A percentile compares a stretch with the other conserved stretches of the same genome.
Evolutionary conservation across 2,329 filamentous ascomycete species (phyloP).

Genomic region (Alternaria hordeiaustralica): DNA sequence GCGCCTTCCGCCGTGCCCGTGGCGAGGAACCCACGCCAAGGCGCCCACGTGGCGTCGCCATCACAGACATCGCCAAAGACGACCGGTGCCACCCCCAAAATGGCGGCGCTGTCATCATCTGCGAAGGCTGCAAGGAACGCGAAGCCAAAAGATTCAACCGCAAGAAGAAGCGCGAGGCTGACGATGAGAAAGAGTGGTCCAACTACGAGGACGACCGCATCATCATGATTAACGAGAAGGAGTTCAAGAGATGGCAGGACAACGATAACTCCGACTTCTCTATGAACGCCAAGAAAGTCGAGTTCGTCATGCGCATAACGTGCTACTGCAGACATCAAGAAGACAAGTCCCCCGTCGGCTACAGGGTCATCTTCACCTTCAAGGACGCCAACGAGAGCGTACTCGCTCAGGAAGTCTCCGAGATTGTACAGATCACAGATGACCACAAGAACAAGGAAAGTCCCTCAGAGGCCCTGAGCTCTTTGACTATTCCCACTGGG

Average conservation of each 20-base stretch:
- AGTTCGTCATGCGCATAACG: slow-evolving; percentile 92
- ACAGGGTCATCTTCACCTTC: slow-evolving; percentile 91
- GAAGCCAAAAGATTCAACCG: slow-evolving; percentile 89
- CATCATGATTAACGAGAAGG: slow-evolving; percentile 49
- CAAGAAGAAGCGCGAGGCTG: slow-evolving; percentile 87
- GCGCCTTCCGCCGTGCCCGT: slow-evolving; percentile 69
- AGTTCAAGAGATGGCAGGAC: slow-evolving; percentile 45
- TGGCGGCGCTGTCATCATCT: slow-evolving; percentile 94
- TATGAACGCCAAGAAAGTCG: slow-evolving; percentile 70
- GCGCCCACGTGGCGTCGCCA: slow-evolving; percentile 46
- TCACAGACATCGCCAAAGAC: slow-evolving; percentile 58
- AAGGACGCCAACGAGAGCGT: slow-evolving; percentile 79
- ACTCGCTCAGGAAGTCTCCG: slow-evolving; percentile 76
- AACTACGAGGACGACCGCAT: slow-evolving; percentile 56
- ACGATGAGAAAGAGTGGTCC: slow-evolving; percentile 85
- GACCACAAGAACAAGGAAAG: slow-evolving; percentile 78
- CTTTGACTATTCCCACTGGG: slow-evolving; percentile 26
- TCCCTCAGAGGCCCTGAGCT: slow-evolving; percentile 26
- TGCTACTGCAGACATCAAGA: slow-evolving; percentile 96
- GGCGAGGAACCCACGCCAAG: slow-evolving; percentile 49
- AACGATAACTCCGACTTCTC: slow-evolving; percentile 30
- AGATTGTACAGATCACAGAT: slow-evolving; percentile 95
- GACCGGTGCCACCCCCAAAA: slow-evolving; percentile 78
- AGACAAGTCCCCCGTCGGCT: slow-evolving; percentile 79
- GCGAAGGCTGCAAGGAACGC: slow-evolving; percentile 85